Conservation (phyloP, 495 filamentous ascomycete species). For the Sabuloglossum arenarium region DNA sequence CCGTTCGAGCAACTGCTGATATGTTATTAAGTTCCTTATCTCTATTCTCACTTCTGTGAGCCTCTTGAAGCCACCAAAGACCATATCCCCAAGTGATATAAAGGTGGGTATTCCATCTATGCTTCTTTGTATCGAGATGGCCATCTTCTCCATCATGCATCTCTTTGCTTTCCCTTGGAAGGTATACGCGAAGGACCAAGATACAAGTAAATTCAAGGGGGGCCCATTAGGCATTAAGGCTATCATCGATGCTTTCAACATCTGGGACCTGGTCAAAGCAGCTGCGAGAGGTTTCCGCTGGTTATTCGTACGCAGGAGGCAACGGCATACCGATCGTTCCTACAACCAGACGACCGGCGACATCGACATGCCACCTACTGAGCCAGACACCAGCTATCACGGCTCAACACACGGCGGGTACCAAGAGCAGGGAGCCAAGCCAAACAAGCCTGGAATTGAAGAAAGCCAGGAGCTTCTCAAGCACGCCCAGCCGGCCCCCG, state of each 20-base stretch:
- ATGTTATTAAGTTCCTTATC: conserved; percentile 31
- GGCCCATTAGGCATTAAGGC: conserved; percentile 42
- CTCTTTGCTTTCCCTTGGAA: conserved; percentile 66
- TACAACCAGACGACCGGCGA: neutral
- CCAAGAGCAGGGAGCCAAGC: neutral
- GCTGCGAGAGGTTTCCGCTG: conserved; percentile 58
- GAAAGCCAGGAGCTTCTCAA: neutral
- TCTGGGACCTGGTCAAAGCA: conserved; percentile 67
- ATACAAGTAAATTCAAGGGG: conserved; percentile 23
- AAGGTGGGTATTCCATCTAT: conserved; percentile 64
- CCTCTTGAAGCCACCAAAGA: conserved; percentile 36
- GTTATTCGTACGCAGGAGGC: conserved; percentile 47
- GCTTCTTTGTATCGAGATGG: conserved; percentile 75
- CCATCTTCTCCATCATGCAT: conserved; percentile 58
- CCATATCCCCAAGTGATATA: conserved; percentile 49
- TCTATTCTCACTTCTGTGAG: conserved; percentile 43
- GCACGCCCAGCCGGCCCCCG: neutral
- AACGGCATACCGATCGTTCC: neutral
- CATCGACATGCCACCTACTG: neutral
- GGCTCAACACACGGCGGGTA: neutral
- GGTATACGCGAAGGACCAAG: conserved; percentile 29
- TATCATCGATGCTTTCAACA: conserved; percentile 53
- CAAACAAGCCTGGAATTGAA: neutral
- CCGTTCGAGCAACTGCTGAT: neutral
- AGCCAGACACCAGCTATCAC: neutral